Evolutionary conservation across 345 rosid genomes (phyloP), one percentile per base, ranked within the genome.

Genomic region (Aquilaria yunnanensis): DNA sequence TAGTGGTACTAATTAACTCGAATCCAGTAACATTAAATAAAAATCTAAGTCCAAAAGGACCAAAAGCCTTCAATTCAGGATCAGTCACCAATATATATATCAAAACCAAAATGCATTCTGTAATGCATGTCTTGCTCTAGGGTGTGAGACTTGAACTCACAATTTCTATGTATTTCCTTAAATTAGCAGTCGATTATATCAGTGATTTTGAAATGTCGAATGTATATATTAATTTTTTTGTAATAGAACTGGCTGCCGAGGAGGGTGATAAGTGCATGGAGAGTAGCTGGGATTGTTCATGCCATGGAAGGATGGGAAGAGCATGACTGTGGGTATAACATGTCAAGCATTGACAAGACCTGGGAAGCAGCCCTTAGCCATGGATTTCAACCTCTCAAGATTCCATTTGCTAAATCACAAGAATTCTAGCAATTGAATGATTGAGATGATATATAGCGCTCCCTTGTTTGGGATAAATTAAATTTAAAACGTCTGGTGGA

Each of bases 181-280:
- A 23, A 23, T 23, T 23, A 23, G 23, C 23, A 1, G 23, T 23
- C 23, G 1, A 23, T 23, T 23, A 23, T 23, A 23, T 46, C 49
- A 7, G 49, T 6, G 12, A 6, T 46, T 46, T 46, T 46, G 49
- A 46, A 12, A 46, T 46, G 7, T 49, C 10, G 13, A 5, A 1
- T 54, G 57, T 9, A 14, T 30, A 54, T 16, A 29, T 54, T 54
- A 2, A 4, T 29, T 12, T 11, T 14, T 23, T 54, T 16, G 32
- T 11, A 54, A 23, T 11, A 89, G 89, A 86, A 84, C 61, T 89
- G 91, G 93, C 43, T 86, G 64, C 87, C 85, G 41, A 81, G 93
- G 71, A 83, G 90, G 57, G 90, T 77, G 81, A 84, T 89, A 86
- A 89, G 89, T 50, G 87, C 93, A 11, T 84, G 96, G 84, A 72